phyloP scores from a whole-genome alignment of 148 eudicot species.

The Dysphania ambrosioides region DNA sequence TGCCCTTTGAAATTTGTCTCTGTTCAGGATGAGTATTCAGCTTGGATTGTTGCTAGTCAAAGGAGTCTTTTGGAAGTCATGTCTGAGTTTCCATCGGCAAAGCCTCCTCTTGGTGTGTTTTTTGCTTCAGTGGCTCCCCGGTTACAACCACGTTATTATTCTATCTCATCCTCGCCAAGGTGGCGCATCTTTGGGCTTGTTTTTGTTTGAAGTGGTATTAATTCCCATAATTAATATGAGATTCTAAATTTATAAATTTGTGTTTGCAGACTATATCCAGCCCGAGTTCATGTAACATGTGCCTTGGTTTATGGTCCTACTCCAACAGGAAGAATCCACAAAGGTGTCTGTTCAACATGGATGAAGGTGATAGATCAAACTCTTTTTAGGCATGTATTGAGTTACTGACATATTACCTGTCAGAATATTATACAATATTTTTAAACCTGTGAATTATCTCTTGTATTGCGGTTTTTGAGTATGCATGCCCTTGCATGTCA shows the following conservation, averaged over 20 bases:
- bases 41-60: conserved; percentile 79
- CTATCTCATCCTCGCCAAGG: conserved; percentile 91
- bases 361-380: conserved; percentile 58
- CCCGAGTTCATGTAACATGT: conserved; percentile 72
- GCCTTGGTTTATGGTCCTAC: conserved; percentile 72
- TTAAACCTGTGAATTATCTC: too few species aligned
- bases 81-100: conserved; percentile 81
- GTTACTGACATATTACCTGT: not conserved
- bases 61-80: conserved; percentile 84
- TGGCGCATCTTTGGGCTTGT: conserved; percentile 19
- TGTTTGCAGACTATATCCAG: conserved; percentile 49
- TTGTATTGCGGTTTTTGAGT: too few species aligned
- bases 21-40: conserved; percentile 73
- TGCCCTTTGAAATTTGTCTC: conserved; percentile 1
- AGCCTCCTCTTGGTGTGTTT: conserved; percentile 88
- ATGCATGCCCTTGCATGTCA: too few species aligned
- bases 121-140: conserved; percentile 85
- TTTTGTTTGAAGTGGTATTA: not conserved
- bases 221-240: not conserved
- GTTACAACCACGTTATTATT: conserved; percentile 81
- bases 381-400: not conserved
- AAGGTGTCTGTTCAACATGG: conserved; percentile 94
- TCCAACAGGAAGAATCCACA: conserved; percentile 78
- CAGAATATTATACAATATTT: not conserved
- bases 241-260: conserved; percentile 8